Conservation (phyloP, 1,284 basidiomycete genomes). For the Apiotrichum siamense region DNA sequence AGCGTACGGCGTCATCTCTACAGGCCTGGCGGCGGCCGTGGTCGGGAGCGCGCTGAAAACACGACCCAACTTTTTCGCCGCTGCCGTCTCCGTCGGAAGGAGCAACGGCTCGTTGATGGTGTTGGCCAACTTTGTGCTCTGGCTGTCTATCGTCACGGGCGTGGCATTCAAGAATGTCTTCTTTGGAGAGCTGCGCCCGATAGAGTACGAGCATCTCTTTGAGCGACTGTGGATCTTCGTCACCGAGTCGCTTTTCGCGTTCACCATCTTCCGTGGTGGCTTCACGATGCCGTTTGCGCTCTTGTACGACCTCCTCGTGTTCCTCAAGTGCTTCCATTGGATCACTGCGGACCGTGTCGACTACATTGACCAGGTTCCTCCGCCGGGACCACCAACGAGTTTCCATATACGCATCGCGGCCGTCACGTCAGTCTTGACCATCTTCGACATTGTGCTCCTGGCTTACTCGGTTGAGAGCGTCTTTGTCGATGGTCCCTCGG, state of each 20-base stretch:
- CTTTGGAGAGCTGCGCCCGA: slow-evolving; percentile 80
- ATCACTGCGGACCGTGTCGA: slow-evolving; percentile 89
- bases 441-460: slow-evolving; percentile 37
- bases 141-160: slow-evolving; percentile 68
- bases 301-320: slow-evolving; percentile 86
- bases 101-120: slow-evolving; percentile 86
- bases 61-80: slow-evolving; percentile 89
- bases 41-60: slow-evolving; percentile 72
- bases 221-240: slow-evolving; percentile 96
- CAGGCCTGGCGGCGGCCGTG: slow-evolving; percentile 63
- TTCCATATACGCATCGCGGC: slow-evolving; percentile 80
- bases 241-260: slow-evolving; percentile 88
- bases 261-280: slow-evolving; percentile 93
- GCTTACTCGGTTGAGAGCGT: slow-evolving; percentile 27
- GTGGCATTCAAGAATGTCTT: slow-evolving; percentile 78
- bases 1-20: slow-evolving; percentile 64
- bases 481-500: slow-evolving; percentile 58
- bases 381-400: slow-evolving; percentile 69
- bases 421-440: slow-evolving; percentile 33
- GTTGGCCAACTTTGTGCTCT: slow-evolving; percentile 82
- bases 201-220: slow-evolving; percentile 90
- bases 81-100: slow-evolving; percentile 83
- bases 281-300: slow-evolving; percentile 86
- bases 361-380: slow-evolving; percentile 96
- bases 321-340: slow-evolving; percentile 98